A percentile compares a stretch with the other conserved stretches of the same genome.
Conservation (phyloP, 805 yeast genomes). For the Wickerhamiella brachini region DNA sequence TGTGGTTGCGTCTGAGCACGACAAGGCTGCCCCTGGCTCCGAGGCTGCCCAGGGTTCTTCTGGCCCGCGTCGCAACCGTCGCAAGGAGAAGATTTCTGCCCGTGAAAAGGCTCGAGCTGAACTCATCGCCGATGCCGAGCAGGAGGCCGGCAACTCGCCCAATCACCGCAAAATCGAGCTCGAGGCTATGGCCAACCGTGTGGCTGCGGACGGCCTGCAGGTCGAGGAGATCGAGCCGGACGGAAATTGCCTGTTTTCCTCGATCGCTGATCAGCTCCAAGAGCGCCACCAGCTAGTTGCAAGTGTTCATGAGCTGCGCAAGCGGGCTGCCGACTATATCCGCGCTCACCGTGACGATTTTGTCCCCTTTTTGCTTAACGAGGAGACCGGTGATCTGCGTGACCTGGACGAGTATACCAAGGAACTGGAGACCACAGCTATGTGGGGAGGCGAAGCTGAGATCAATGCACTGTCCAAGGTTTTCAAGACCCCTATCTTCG, state of each 20-base stretch:
- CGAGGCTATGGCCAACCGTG: conserved; percentile 43
- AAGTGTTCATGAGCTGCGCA: conserved; percentile 43
- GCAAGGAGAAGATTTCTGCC: conserved; percentile 67
- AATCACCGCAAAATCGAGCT: conserved; percentile 62
- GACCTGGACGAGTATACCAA: conserved; percentile 56
- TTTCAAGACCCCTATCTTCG: conserved; percentile 60
- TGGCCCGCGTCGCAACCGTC: conserved; percentile 50
- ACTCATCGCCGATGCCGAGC: conserved; percentile 50
- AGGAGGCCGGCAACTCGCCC: conserved; percentile 53
- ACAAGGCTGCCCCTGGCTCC: conserved; percentile 1
- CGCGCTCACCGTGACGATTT: conserved; percentile 52
- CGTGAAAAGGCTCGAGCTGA: conserved; percentile 56
- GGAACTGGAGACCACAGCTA: conserved; percentile 59
- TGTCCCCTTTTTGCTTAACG: conserved; percentile 74
- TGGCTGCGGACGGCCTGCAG: conserved; percentile 34
- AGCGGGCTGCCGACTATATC: conserved; percentile 53
- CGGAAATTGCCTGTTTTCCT: conserved; percentile 86
- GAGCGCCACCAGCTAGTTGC: conserved; percentile 33
- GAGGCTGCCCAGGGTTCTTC: conserved; percentile 20
- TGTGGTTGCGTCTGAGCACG: conserved; percentile 8
- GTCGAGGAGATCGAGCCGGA: conserved; percentile 73
- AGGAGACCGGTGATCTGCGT: conserved; percentile 46
- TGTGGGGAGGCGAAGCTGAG: conserved; percentile 97
- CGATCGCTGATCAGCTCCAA: conserved; percentile 64
- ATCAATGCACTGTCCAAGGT: conserved; percentile 63